These are phyloP conservation scores for Apophysomyces sp. DNA, from an alignment of 371 early-diverging fungal genomes.

Conservation along the genomic window DNA sequence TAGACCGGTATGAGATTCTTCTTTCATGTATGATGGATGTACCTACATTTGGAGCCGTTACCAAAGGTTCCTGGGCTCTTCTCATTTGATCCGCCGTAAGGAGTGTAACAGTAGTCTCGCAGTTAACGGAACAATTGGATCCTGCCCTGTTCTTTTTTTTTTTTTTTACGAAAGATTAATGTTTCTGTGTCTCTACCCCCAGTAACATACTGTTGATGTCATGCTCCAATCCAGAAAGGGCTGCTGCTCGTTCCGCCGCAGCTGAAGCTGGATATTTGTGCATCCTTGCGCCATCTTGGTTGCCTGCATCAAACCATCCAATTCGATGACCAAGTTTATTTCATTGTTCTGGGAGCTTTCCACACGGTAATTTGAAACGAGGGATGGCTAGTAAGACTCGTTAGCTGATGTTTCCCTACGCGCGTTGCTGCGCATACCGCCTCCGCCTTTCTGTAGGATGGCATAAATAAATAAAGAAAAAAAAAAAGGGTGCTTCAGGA, in stretches of 20 bases:
- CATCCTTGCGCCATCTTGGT: slow-evolving; percentile 41
- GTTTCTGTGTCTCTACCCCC: slow-evolving; percentile 3
- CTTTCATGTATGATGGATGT: background rate
- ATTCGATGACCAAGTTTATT: slow-evolving; percentile 45
- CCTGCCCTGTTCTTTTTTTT: slow-evolving; percentile 11
- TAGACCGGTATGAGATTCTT: slow-evolving; percentile 1
- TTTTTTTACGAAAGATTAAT: slow-evolving; percentile 7
- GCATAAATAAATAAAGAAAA: background rate
- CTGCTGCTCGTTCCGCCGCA: slow-evolving; percentile 40
- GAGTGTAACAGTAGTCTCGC: slow-evolving; percentile 12
- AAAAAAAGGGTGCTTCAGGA: too few relatives aligned
- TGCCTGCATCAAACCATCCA: slow-evolving; percentile 49
- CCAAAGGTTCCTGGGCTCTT: slow-evolving; percentile 13
- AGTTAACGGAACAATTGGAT: slow-evolving; percentile 4
- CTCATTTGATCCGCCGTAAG: slow-evolving; percentile 13
- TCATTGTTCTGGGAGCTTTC: slow-evolving; percentile 43
- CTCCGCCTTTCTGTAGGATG: slow-evolving; percentile 19
- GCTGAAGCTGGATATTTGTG: slow-evolving; percentile 31
- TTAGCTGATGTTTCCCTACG: background rate
- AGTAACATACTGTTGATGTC: slow-evolving; percentile 16
- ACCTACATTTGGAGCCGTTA: slow-evolving; percentile 16
- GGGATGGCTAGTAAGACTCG: slow-evolving; percentile 31
- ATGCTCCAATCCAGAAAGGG: slow-evolving; percentile 38
- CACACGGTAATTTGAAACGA: slow-evolving; percentile 59
- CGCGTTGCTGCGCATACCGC: slow-evolving; percentile 9